Base-by-base conservation (phyloP, 345 rosid species). In the Eucalyptus pumila region DNA sequence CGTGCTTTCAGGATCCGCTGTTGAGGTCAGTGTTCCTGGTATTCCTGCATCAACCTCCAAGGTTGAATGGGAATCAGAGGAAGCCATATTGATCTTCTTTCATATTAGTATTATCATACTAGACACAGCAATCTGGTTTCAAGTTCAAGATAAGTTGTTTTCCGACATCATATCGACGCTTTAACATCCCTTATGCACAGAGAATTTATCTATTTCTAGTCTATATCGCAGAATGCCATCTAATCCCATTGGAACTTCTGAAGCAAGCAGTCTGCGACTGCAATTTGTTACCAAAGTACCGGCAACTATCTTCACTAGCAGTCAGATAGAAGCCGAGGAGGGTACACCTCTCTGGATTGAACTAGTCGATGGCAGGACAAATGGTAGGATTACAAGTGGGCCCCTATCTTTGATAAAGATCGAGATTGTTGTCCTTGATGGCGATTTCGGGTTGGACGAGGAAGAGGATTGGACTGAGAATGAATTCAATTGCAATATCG, bases 331-430 rank as follows among this genome's bases (percentile, higher is more conserved):
- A 65, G 88, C 89, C 1, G 91, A 89, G 87, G 89, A 88, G 0
- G 90, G 87, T 11, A 49, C 81, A 11, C 87, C 91, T 14, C 24
- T 93, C 76, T 44, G 72, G 37, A 65, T 93, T 27, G 85, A 49
- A 8, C 49, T 93, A 54, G 34, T 89, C 54, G 91, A 93, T 80
- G 89, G 90, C 17, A 81, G 21, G 2, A 87, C 90, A 40, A 87
- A 86, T 42, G 49, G 72, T 8, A 48, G 86, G 7, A 52, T 93
- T 32, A n/a, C 67, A 17, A 89, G 91, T 6, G 92, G 92, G 16
- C 56, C 91, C 87, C 89, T 87, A 32, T 90, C 94, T 45, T 90
- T 90, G 4, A n/a, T 67, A 51, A 93, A 89, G 80, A 67, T 93
- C 14, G 91, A 91, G 86, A 88, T 93, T 49, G 86, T 90, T 1